These are phyloP conservation scores for Blastocystis sp. DNA, from an alignment of 352 stramenopile species.

Conservation along the genomic window DNA sequence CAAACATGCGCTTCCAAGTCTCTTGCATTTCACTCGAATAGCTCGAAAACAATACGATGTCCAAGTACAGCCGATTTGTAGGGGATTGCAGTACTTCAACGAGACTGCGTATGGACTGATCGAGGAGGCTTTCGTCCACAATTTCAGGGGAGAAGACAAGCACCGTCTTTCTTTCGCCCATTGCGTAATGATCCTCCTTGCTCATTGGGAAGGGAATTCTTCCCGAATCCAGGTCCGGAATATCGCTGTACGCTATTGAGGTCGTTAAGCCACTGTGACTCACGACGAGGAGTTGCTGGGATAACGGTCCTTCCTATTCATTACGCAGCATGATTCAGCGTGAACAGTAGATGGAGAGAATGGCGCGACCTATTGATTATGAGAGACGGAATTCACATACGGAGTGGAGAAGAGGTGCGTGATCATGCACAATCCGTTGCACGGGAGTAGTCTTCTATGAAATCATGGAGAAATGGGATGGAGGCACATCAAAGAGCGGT, in stretches of 20 bases:
- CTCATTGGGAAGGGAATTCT: constrained; percentile 16
- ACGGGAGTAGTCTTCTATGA: too few relatives aligned
- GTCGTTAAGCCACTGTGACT: too few relatives aligned
- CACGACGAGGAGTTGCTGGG: too few relatives aligned
- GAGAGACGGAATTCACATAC: too few relatives aligned
- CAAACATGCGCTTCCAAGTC: not conserved
- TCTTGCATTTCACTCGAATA: not conserved
- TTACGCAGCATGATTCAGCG: too few relatives aligned
- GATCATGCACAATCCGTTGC: too few relatives aligned
- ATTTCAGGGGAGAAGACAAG: not conserved
- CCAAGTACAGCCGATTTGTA: constrained; percentile 5
- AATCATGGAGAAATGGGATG: too few relatives aligned
- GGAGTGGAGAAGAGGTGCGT: too few relatives aligned
- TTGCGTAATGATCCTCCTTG: not conserved
- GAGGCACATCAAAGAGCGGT: too few relatives aligned
- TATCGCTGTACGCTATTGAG: not conserved
- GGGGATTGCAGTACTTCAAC: not conserved
- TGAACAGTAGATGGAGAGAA: too few relatives aligned
- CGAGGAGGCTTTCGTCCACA: not conserved
- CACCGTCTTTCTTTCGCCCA: constrained; percentile 49
- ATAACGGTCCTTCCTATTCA: too few relatives aligned
- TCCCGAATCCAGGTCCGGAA: constrained; percentile 50
- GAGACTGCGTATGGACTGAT: constrained; percentile 2
- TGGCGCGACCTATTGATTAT: too few relatives aligned
- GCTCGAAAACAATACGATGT: not conserved